These are phyloP conservation scores for Exophiala dermatitidis DNA, from an alignment of 2,329 filamentous ascomycete genomes.

Conservation along the genomic window DNA sequence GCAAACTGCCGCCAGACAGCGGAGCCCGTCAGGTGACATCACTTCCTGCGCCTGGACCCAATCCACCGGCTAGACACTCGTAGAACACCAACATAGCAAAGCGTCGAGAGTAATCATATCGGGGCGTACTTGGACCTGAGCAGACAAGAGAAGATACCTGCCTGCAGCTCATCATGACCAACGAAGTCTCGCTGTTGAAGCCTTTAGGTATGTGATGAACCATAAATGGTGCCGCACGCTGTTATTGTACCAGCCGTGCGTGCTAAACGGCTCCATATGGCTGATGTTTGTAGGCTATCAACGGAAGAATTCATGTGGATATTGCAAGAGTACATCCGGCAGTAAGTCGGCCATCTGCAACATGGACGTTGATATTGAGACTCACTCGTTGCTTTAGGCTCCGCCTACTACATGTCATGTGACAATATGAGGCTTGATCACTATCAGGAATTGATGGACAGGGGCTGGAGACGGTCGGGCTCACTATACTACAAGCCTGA, in stretches of 20 bases:
- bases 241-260: neutral
- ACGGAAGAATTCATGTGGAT: constrained; percentile 40
- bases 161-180: constrained; percentile 30
- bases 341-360: constrained; percentile 35
- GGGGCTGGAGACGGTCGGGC: constrained; percentile 46
- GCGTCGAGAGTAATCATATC: neutral
- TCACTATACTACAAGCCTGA: constrained; percentile 46
- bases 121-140: constrained; percentile 4
- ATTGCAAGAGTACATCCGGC: constrained; percentile 42
- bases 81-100: neutral
- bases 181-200: constrained; percentile 39
- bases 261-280: constrained; percentile 9
- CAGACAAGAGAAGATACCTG: neutral
- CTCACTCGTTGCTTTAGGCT: constrained; percentile 30
- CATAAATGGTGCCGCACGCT: neutral
- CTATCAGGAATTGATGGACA: constrained; percentile 43
- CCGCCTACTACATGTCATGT: constrained; percentile 42
- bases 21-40: constrained; percentile 18
- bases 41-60: neutral
- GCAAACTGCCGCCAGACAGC: neutral
- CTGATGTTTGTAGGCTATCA: constrained; percentile 37
- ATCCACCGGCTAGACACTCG: neutral
- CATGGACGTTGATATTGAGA: constrained; percentile 6
- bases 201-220: constrained; percentile 36
- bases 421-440: constrained; percentile 39